phyloP scores from a whole-genome alignment of 2,329 filamentous ascomycete species.

The Trichoderma atrobrunneum region DNA sequence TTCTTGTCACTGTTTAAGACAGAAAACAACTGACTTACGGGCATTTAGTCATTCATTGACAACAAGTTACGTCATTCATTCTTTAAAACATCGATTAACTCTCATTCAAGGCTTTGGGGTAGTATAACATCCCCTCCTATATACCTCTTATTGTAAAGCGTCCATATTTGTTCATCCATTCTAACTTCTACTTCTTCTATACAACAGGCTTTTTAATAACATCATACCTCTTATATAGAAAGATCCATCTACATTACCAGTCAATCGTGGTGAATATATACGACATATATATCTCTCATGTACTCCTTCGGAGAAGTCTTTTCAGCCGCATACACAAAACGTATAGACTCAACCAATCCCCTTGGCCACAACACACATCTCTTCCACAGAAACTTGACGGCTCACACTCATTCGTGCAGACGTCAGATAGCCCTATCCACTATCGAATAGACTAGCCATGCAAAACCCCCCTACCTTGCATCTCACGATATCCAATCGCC shows the following conservation, averaged over 20 bases:
- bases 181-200: background rate
- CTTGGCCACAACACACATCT: background rate
- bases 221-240: background rate
- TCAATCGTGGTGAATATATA: background rate
- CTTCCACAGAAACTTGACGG: background rate
- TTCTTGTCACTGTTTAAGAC: background rate
- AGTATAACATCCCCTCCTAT: background rate
- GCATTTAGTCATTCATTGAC: background rate
- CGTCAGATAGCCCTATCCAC: background rate
- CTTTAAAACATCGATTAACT: background rate
- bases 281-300: background rate
- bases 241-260: background rate
- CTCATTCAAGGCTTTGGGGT: background rate
- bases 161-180: background rate
- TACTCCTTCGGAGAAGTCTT: background rate
- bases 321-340: background rate
- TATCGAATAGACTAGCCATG: background rate
- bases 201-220: background rate
- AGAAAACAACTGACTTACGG: background rate
- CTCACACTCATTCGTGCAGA: background rate
- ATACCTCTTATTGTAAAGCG: background rate
- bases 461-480: background rate
- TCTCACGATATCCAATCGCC: background rate
- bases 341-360: background rate
- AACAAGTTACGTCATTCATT: background rate